Conservation (phyloP, 2,329 filamentous ascomycete genomes). For the Scytalidium sp. region DNA sequence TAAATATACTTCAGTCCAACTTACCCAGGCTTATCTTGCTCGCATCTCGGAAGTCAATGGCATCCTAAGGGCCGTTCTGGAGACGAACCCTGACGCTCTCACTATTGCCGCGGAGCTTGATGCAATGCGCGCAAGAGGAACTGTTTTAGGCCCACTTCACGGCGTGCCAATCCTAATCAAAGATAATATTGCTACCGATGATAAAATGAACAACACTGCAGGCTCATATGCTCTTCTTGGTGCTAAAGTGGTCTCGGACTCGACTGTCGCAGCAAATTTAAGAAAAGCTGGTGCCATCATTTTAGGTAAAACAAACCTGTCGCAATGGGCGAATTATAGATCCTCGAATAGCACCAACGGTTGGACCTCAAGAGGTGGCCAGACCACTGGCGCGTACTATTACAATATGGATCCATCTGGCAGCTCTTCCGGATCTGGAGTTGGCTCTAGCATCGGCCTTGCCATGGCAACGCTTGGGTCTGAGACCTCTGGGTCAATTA, state of each 20-base stretch:
- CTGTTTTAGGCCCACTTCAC: conserved; percentile 38
- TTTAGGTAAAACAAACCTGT: conserved; percentile 33
- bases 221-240: conserved; percentile 4
- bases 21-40: conserved; percentile 6
- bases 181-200: conserved; percentile 54
- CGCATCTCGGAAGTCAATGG: conserved; percentile 10
- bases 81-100: conserved; percentile 22
- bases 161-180: conserved; percentile 58
- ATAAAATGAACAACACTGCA: conserved; percentile 46
- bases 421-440: conserved; percentile 58
- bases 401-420: conserved; percentile 57
- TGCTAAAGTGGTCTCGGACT: background rate
- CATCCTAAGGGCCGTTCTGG: conserved; percentile 8
- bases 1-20: background rate
- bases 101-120: conserved; percentile 17
- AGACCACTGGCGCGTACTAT: conserved; percentile 57
- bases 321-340: conserved; percentile 54
- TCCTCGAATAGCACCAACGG: conserved; percentile 55
- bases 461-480: conserved; percentile 56
- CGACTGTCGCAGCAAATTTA: conserved; percentile 2
- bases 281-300: conserved; percentile 3
- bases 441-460: conserved; percentile 54
- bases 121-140: conserved; percentile 11
- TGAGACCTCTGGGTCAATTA: conserved; percentile 62
- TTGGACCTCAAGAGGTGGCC: conserved; percentile 62